phyloP scores from a whole-genome alignment of 345 rosid species.

The Hirschfeldia incana region DNA sequence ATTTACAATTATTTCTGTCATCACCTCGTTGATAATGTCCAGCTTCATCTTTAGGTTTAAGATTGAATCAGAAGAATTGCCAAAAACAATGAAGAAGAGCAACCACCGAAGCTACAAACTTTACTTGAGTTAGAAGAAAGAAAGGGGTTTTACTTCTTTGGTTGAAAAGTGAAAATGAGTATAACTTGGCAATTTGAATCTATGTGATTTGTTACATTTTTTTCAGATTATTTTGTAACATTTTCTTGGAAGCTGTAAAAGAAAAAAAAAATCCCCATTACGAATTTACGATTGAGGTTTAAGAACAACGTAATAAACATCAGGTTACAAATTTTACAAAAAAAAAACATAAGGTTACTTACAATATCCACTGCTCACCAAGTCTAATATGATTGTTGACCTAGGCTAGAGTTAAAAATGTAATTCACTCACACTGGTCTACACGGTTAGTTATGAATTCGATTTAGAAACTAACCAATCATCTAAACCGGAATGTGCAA shows the following conservation, averaged over 20 bases:
- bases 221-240: neutral
- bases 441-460: neutral
- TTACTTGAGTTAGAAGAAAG: slow-evolving; percentile 17
- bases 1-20: neutral
- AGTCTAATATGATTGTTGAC: neutral
- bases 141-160: neutral
- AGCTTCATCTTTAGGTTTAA: slow-evolving; percentile 17
- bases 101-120: neutral
- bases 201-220: slow-evolving; percentile 25
- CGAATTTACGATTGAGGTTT: neutral
- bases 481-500: slow-evolving; percentile 30
- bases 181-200: slow-evolving; percentile 2
- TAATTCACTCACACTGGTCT: neutral
- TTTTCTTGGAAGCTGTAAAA: neutral
- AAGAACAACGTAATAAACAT: neutral
- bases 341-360: no score
- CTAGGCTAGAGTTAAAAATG: neutral
- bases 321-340: no score
- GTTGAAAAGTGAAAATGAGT: neutral
- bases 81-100: neutral
- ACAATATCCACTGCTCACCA: neutral
- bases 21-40: neutral
- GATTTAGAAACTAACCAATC: slow-evolving; percentile 9
- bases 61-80: slow-evolving; percentile 12
- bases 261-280: neutral